These are phyloP conservation scores for Lentinula detonsa DNA, from an alignment of 768 basidiomycete genomes.

Conservation along the genomic window DNA sequence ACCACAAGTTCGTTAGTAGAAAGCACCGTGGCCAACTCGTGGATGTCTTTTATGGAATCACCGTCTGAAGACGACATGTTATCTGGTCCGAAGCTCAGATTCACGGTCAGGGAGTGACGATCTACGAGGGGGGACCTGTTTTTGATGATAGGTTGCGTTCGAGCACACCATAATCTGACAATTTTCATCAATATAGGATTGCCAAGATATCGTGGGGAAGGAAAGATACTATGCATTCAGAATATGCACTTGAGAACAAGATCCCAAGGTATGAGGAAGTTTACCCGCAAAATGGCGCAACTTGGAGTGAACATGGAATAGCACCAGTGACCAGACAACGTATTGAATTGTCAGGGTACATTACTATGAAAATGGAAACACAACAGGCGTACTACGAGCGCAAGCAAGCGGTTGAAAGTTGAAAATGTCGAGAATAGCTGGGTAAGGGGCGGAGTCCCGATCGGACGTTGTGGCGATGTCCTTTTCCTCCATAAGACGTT, in stretches of 20 bases:
- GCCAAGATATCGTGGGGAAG: not conserved
- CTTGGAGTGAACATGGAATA: not conserved
- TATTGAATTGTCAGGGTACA: not conserved
- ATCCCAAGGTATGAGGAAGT: not conserved
- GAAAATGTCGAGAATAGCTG: too few species aligned
- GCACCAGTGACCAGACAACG: not conserved
- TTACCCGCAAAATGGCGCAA: not conserved
- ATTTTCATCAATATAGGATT: not conserved
- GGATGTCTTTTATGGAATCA: not conserved
- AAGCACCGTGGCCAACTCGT: not conserved
- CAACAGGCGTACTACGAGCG: too few species aligned
- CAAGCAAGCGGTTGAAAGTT: too few species aligned
- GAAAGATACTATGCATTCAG: not conserved
- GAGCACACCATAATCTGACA: conserved; percentile 3
- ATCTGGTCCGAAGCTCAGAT: not conserved
- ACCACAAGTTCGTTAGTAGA: not conserved
- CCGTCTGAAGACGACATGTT: not conserved
- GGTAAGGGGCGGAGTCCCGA: too few species aligned
- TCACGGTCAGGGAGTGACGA: not conserved
- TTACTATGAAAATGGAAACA: too few species aligned
- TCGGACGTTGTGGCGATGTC: too few species aligned
- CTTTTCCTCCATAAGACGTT: too few species aligned
- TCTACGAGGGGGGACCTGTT: not conserved
- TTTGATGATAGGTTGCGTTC: not conserved
- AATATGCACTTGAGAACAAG: not conserved